Evolutionary conservation across 495 filamentous ascomycete genomes (phyloP).

Genomic region (Umbilicaria muhlenbergii): DNA sequence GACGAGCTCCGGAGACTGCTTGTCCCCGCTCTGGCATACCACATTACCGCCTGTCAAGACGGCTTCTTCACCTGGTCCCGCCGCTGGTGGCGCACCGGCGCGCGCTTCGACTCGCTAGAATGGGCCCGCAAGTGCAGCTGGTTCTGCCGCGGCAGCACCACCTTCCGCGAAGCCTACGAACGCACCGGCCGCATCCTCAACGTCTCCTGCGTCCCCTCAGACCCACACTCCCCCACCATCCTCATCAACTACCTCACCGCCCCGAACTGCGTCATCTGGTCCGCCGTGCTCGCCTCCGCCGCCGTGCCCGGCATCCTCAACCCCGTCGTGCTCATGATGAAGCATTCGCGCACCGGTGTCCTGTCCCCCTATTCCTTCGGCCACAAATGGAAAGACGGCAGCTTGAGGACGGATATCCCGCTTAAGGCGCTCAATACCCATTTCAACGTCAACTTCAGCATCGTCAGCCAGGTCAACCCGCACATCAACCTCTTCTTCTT

Average conservation of each 20-base stretch:
- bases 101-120: constrained; percentile 80
- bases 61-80: constrained; percentile 54
- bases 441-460: constrained; percentile 95
- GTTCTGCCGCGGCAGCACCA: constrained; percentile 80
- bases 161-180: constrained; percentile 89
- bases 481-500: constrained; percentile 99
- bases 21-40: constrained; percentile 67
- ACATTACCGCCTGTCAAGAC: constrained; percentile 77
- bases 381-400: constrained; percentile 97
- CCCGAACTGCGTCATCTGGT: constrained; percentile 97
- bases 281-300: constrained; percentile 84
- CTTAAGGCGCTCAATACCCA: constrained; percentile 84
- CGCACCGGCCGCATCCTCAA: constrained; percentile 89
- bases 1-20: constrained; percentile 75
- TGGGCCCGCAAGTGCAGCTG: constrained; percentile 80
- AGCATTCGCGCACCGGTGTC: constrained; percentile 48
- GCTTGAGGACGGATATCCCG: constrained; percentile 84
- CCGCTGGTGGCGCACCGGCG: constrained; percentile 85
- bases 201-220: constrained; percentile 90
- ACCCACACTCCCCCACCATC: constrained; percentile 85
- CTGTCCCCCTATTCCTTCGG: constrained; percentile 82
- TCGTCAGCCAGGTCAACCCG: constrained; percentile 93
- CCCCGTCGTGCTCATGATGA: constrained; percentile 94
- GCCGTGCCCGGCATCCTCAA: constrained; percentile 93
- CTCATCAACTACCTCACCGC: constrained; percentile 86